A percentile compares a stretch with the other conserved stretches of the same genome.
phyloP scores from a whole-genome alignment of 176 grass and related monocot species.

The Hsuehochloa calcarea region DNA sequence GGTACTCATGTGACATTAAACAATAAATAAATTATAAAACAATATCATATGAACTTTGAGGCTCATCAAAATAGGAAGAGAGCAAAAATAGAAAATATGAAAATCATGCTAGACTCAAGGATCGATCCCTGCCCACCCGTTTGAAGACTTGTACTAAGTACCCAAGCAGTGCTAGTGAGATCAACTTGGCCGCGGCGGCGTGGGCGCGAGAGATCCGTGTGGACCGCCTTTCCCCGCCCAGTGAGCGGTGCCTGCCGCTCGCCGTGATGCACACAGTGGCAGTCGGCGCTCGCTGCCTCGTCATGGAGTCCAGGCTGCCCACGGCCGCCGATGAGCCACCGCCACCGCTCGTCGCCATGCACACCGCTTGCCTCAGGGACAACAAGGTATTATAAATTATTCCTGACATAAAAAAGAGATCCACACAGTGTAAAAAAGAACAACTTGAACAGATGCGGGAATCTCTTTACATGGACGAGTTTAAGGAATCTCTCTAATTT shows the following conservation, averaged over 20 bases:
- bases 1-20: no score
- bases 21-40: no score
- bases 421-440: conserved; percentile 18
- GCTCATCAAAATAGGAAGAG: no score
- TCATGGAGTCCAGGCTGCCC: conserved; percentile 77
- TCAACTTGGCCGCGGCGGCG: conserved; percentile 34
- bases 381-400: conserved; percentile 96
- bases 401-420: conserved; percentile 50
- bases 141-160: no score
- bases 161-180: conserved; percentile 15
- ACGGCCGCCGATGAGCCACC: conserved; percentile 52
- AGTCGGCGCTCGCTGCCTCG: conserved; percentile 66
- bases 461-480: conserved; percentile 16
- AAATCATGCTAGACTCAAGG: no score
- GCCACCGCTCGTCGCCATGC: conserved; percentile 65
- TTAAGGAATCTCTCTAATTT: conserved; percentile 7
- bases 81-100: no score
- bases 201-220: conserved; percentile 84
- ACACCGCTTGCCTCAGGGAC: conserved; percentile 83
- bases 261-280: conserved; percentile 80
- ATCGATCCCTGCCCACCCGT: no score
- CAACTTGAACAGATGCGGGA: conserved; percentile 15
- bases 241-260: conserved; percentile 89
- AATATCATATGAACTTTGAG: no score
- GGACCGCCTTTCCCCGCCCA: conserved; percentile 76